Percentiles rank a stretch among this genome's conserved stretches.
These are phyloP conservation scores for Fusarium sp. DNA, from an alignment of 2,329 filamentous ascomycete species.

Conservation along the genomic window DNA sequence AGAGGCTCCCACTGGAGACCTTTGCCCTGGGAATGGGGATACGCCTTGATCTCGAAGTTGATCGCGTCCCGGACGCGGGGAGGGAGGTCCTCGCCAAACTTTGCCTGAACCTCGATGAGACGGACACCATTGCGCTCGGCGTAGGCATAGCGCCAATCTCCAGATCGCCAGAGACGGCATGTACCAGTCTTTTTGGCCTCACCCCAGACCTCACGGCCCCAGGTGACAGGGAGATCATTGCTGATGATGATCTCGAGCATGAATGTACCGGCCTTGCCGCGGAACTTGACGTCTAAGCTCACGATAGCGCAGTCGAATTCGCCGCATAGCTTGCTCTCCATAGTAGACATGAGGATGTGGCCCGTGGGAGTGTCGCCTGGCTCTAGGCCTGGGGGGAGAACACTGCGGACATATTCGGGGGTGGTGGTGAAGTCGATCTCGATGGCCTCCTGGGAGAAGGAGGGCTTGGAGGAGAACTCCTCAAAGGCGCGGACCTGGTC, in stretches of 20 bases:
- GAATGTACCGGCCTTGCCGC: neutral
- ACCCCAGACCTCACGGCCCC: slow-evolving; percentile 10
- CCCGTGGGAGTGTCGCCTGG: neutral
- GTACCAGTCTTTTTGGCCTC: neutral
- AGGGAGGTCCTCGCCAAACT: neutral
- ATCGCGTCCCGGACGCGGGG: neutral
- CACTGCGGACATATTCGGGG: slow-evolving; percentile 5
- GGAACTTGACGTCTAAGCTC: neutral
- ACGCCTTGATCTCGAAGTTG: slow-evolving; percentile 12
- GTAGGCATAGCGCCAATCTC: neutral
- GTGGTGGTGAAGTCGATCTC: slow-evolving; percentile 8
- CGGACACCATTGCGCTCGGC: slow-evolving; percentile 5
- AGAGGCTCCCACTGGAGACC: slow-evolving; percentile 8
- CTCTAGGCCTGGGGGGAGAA: neutral
- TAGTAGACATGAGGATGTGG: neutral
- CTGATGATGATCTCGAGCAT: slow-evolving; percentile 11
- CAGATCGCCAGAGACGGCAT: neutral
- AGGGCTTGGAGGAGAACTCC: neutral
- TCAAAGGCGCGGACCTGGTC: slow-evolving; percentile 2
- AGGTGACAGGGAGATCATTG: neutral
- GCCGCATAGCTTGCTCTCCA: slow-evolving; percentile 5
- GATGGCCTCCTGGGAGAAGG: slow-evolving; percentile 12
- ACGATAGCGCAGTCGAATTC: slow-evolving; percentile 8
- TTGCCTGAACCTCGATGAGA: slow-evolving; percentile 7
- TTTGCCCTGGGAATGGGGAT: neutral